These are phyloP conservation scores for Stachybotrys chlorohalonatus DNA, from an alignment of 2,329 filamentous ascomycete genomes.

Conservation along the genomic window DNA sequence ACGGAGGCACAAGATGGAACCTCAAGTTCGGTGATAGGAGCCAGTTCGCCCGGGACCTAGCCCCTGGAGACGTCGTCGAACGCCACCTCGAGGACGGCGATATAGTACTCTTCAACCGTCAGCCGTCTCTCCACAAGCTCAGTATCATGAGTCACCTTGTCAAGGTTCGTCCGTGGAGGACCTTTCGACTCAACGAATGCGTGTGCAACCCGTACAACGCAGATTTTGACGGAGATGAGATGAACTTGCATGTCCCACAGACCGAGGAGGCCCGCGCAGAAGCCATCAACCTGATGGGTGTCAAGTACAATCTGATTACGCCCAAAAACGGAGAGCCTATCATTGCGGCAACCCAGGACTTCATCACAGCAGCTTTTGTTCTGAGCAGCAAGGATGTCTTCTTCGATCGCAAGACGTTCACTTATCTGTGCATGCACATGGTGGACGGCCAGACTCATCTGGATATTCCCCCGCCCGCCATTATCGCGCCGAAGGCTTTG, in stretches of 20 bases:
- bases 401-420: constrained; percentile 80
- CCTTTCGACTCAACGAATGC: constrained; percentile 95
- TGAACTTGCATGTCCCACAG: constrained; percentile 97
- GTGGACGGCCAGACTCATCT: constrained; percentile 69
- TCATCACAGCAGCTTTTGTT: constrained; percentile 90
- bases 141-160: constrained; percentile 95
- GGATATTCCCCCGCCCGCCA: constrained; percentile 77
- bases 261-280: constrained; percentile 95
- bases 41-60: constrained; percentile 62
- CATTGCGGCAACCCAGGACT: constrained; percentile 98
- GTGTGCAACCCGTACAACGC: constrained; percentile 98
- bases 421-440: constrained; percentile 90
- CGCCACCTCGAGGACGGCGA: constrained; percentile 92
- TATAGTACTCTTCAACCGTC: constrained; percentile 94
- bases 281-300: constrained; percentile 93
- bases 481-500: constrained; percentile 74
- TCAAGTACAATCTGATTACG: constrained; percentile 91
- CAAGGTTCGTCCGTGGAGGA: constrained; percentile 90
- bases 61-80: constrained; percentile 82
- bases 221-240: constrained; percentile 98
- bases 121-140: constrained; percentile 94
- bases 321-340: constrained; percentile 98
- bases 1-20: constrained; percentile 58
- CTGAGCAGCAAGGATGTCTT: constrained; percentile 90
- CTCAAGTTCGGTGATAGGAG: constrained; percentile 68